Evolutionary conservation across 805 yeast species (phyloP).

Genomic region (Scheffersomyces amazonensis): DNA sequence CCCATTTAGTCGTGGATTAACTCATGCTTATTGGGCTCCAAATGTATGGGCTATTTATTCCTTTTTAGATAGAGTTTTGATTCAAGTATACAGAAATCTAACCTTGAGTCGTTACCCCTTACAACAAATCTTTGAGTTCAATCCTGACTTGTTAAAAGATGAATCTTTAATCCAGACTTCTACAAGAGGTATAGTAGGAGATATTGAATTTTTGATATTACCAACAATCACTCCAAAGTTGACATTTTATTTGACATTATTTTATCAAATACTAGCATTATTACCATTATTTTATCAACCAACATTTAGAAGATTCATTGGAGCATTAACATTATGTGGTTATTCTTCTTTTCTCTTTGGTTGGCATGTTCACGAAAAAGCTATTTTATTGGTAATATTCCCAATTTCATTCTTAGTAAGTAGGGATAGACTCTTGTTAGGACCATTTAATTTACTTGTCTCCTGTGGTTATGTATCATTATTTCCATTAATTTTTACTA

Average conservation of each 20-base stretch:
- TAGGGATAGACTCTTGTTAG: slow-evolving; percentile 66
- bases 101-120: slow-evolving; percentile 30
- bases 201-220: slow-evolving; percentile 73
- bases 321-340: slow-evolving; percentile 85
- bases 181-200: slow-evolving; percentile 91
- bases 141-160: slow-evolving; percentile 39
- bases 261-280: slow-evolving; percentile 76
- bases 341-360: slow-evolving; percentile 91
- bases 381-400: slow-evolving; percentile 81
- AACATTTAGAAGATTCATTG: slow-evolving; percentile 73
- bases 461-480: slow-evolving; percentile 83
- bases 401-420: slow-evolving; percentile 81
- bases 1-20: slow-evolving; percentile 92
- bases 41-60: slow-evolving; percentile 96
- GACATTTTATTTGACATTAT: slow-evolving; percentile 78
- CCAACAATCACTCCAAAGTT: slow-evolving; percentile 77
- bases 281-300: slow-evolving; percentile 71
- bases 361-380: slow-evolving; percentile 99
- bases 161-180: slow-evolving; percentile 26
- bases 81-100: slow-evolving; percentile 39
- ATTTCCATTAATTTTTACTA: slow-evolving; percentile 80
- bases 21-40: slow-evolving; percentile 99
- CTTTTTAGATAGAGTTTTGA: slow-evolving; percentile 67
- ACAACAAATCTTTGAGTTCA: slow-evolving; percentile 39
- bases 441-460: slow-evolving; percentile 67